Conservation (phyloP, 352 stramenopile species). For the Phytophthora gonapodyides region DNA sequence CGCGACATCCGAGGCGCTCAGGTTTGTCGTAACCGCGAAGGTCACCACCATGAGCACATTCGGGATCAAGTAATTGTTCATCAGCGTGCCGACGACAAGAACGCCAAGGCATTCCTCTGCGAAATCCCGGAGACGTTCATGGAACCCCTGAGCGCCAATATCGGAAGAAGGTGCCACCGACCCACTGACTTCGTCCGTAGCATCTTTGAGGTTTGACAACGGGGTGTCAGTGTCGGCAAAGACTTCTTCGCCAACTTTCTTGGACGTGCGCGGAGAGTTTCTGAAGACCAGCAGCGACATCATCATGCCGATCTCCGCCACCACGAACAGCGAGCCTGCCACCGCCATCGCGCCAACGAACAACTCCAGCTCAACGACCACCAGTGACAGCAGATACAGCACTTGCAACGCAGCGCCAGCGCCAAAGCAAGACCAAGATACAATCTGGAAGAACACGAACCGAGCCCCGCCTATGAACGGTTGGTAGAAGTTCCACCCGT, state of each 20-base stretch:
- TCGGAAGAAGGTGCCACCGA: neutral
- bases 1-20: constrained; percentile 31
- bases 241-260: neutral
- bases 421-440: constrained; percentile 83
- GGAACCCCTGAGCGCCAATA: constrained; percentile 19
- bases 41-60: constrained; percentile 49
- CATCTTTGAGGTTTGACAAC: no score
- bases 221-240: no score
- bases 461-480: constrained; percentile 75
- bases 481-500: constrained; percentile 86
- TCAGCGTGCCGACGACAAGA: constrained; percentile 44
- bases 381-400: constrained; percentile 77
- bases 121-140: constrained; percentile 40
- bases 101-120: constrained; percentile 53
- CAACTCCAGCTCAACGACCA: constrained; percentile 78
- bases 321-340: constrained; percentile 61
- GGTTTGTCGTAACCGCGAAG: constrained; percentile 45
- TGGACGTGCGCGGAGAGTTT: neutral
- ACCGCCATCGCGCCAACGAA: constrained; percentile 78
- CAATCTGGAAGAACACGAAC: constrained; percentile 77
- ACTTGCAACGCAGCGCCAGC: constrained; percentile 68
- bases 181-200: no score
- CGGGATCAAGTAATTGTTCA: constrained; percentile 68
- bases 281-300: constrained; percentile 58
- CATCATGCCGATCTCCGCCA: constrained; percentile 84